Evolutionary conservation across 2,329 filamentous ascomycete genomes (phyloP).

Genomic region (Colletotrichum sidae): DNA sequence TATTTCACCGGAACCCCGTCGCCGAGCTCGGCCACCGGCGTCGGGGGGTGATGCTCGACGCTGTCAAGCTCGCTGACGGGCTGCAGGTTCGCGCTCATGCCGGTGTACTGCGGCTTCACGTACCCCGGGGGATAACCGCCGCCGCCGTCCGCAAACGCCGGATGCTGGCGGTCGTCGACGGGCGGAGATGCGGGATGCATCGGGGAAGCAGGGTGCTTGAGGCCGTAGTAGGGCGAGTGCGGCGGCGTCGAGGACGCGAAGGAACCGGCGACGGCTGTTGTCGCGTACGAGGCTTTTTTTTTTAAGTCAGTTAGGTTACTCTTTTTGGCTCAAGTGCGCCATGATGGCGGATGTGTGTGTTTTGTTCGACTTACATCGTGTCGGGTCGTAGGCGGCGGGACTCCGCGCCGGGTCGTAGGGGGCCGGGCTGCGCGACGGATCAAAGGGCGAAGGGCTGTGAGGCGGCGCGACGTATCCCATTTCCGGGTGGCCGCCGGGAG

Average conservation of each 20-base stretch:
- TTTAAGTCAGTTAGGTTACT: not conserved
- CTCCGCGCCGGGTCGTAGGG: conserved; percentile 13
- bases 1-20: conserved; percentile 4
- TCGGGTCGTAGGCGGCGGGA: conserved; percentile 9
- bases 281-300: conserved; percentile 19
- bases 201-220: conserved; percentile 14
- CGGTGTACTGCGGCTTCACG: not conserved
- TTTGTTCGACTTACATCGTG: conserved; percentile 14
- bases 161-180: conserved; percentile 20
- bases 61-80: conserved; percentile 31
- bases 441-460: conserved; percentile 20
- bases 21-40: conserved; percentile 15
- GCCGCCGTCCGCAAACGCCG: conserved; percentile 19
- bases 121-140: not conserved
- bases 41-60: conserved; percentile 1
- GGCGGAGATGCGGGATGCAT: conserved; percentile 2
- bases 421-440: conserved; percentile 11
- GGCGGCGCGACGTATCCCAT: conserved; percentile 28
- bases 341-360: too few relatives aligned
- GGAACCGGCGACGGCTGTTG: conserved; percentile 11
- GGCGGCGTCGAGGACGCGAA: conserved; percentile 21
- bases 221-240: conserved; percentile 23
- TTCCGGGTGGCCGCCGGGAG: conserved; percentile 19
- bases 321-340: too few relatives aligned
- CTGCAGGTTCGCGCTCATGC: not conserved